Base-by-base conservation (phyloP, 352 stramenopile species). In the Achlya hypogyna region DNA sequence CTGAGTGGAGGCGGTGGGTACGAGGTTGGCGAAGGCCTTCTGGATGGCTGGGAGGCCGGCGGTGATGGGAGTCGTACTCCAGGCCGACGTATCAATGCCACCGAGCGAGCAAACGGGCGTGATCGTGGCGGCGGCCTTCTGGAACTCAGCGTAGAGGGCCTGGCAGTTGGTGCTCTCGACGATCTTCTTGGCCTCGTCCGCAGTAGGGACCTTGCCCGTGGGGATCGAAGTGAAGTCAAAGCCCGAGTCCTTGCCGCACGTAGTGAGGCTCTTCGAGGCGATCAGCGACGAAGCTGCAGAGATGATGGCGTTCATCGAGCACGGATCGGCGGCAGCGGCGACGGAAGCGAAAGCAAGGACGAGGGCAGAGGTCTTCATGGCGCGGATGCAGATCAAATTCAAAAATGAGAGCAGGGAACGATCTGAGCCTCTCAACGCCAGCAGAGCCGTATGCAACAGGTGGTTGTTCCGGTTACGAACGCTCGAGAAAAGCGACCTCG, bases 101-200 rank as follows among this genome's bases (percentile, higher is more conserved):
- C 60, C 60, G 9, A 67, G 10, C 18, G 60, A 35, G 60, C 60
- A 67, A 18, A 34, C 8, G 18, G 60, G 60, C 2, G 60, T 25
- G 22, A 67, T 28, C 22, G 3, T 28, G 18, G 51, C 0, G 27
- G 43, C 28, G n/a, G 1, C 51, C 0, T 0, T 34, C 16, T 10
- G 9, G 10, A 67, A 27, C 4, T 0, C 16, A 10, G 29, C 18
- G 43, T 59, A 67, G 16, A 67, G 31, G 5, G 18, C 23, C 25
- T 60, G 10, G 60, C 60, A 67, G n/a, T 29, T 4, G 8, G 14
- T 0, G 60, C 40, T 59, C 16, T 20, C n/a, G 2, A 4, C 5
- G 32, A 67, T 12, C 60, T 58, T 58, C 9, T 49, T 18, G 4
- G 59, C 14, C 43, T 67, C 22, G 1, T 40, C 42, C 4, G 8